Evolutionary conservation across 1,284 basidiomycete species (phyloP).

Genomic region (Rhizoctonia solani): DNA sequence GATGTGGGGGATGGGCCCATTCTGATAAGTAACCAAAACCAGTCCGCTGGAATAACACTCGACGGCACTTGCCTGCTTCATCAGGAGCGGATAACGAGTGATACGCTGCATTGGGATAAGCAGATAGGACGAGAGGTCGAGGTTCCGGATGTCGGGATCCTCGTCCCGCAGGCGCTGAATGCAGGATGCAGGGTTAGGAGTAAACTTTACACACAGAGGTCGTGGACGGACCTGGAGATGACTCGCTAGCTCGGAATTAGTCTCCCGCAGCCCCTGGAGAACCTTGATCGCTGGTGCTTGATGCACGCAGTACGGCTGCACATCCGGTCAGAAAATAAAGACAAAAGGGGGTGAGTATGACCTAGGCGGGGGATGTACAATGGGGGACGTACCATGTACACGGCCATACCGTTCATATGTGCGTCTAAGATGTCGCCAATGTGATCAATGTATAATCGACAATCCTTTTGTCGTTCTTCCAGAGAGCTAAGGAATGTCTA

Average conservation of each 20-base stretch:
- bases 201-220: conserved; percentile 31
- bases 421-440: conserved; percentile 84
- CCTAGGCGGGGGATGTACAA: conserved; percentile 29
- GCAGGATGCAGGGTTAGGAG: conserved; percentile 1
- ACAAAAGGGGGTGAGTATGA: too few species aligned
- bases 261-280: conserved; percentile 72
- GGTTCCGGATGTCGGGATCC: conserved; percentile 74
- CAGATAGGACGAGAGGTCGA: conserved; percentile 90
- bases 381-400: conserved; percentile 68
- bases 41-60: too few species aligned
- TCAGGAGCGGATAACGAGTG: conserved; percentile 87
- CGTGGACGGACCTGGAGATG: conserved; percentile 63
- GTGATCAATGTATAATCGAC: conserved; percentile 83
- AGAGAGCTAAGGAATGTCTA: conserved; percentile 81
- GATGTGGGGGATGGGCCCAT: too few species aligned
- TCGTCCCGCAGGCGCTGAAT: conserved; percentile 67
- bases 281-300: conserved; percentile 80
- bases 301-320: conserved; percentile 92
- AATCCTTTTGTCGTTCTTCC: conserved; percentile 88
- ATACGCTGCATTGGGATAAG: conserved; percentile 96
- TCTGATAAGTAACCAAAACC: too few species aligned
- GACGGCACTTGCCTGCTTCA: conserved; percentile 62
- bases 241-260: conserved; percentile 64
- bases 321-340: too few species aligned
- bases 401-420: conserved; percentile 75